Evolutionary conservation across 208 protist genomes (phyloP).

Genomic region (Angomonas deanei): DNA sequence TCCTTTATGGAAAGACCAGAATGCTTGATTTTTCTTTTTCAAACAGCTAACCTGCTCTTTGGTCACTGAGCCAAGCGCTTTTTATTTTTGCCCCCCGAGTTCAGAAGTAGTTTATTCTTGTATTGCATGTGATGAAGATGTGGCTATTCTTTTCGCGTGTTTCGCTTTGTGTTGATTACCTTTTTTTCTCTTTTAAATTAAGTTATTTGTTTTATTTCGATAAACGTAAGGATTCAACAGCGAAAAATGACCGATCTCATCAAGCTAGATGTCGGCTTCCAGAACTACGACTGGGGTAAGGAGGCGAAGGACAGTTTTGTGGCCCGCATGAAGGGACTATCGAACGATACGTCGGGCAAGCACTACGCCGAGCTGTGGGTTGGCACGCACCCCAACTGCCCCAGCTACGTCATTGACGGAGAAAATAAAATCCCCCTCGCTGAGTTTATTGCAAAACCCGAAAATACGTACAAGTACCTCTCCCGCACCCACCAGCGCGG

Average conservation of each 20-base stretch:
- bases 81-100: conserved; percentile 8
- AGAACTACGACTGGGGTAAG: conserved; percentile 88
- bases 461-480: conserved; percentile 42
- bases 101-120: no score
- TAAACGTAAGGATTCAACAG: neutral
- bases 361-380: conserved; percentile 97
- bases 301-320: conserved; percentile 72
- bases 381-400: conserved; percentile 93
- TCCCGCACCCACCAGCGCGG: conserved; percentile 40
- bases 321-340: conserved; percentile 65
- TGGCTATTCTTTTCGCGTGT: no score
- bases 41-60: no score
- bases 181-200: conserved; percentile 1
- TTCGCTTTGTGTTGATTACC: no score
- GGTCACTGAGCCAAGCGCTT: no score
- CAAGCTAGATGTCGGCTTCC: conserved; percentile 57
- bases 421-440: conserved; percentile 38
- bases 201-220: neutral
- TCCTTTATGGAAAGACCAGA: conserved; percentile 14
- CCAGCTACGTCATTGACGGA: conserved; percentile 39
- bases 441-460: conserved; percentile 41
- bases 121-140: no score
- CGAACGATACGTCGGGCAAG: conserved; percentile 38
- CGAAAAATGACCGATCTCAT: conserved; percentile 32
- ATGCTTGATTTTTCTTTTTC: neutral